phyloP scores from a whole-genome alignment of 305 asterid species.

The Solanum hybrid region DNA sequence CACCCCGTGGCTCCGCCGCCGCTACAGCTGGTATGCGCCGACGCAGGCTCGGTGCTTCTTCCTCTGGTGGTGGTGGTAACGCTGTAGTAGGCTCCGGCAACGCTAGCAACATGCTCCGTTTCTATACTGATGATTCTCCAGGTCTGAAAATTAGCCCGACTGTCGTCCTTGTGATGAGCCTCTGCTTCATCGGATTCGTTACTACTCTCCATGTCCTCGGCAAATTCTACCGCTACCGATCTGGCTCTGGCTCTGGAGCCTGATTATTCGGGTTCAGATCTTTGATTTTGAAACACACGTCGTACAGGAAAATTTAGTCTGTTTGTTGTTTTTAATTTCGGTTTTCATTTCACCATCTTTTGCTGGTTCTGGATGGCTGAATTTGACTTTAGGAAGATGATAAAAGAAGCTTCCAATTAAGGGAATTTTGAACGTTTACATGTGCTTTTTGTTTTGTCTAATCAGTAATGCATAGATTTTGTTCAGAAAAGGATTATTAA shows the following conservation, averaged over 20 bases:
- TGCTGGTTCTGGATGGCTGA: background rate
- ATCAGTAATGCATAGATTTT: background rate
- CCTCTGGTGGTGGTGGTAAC: background rate
- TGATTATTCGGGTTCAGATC: constrained; percentile 13
- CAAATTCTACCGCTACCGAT: constrained; percentile 47
- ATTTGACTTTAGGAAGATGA: background rate
- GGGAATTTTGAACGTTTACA: background rate
- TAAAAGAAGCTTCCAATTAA: background rate
- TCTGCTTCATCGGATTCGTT: constrained; percentile 71
- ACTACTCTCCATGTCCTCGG: constrained; percentile 60
- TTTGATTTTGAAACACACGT: background rate
- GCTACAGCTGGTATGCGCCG: constrained; percentile 70
- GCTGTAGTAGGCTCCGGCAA: constrained; percentile 22
- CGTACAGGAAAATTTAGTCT: background rate
- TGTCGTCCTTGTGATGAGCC: constrained; percentile 60
- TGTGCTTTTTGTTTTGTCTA: background rate
- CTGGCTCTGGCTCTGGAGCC: constrained; percentile 28
- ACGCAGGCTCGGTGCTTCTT: constrained; percentile 32
- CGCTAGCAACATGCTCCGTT: constrained; percentile 50
- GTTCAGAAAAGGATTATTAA: background rate
- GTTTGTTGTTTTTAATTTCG: background rate
- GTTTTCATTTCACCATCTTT: background rate
- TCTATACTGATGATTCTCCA: constrained; percentile 72
- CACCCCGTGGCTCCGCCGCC: constrained; percentile 63
- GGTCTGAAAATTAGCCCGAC: constrained; percentile 68